Base-by-base conservation (phyloP, 192 early-diverging fungal species). In the Diversispora eburnea region DNA sequence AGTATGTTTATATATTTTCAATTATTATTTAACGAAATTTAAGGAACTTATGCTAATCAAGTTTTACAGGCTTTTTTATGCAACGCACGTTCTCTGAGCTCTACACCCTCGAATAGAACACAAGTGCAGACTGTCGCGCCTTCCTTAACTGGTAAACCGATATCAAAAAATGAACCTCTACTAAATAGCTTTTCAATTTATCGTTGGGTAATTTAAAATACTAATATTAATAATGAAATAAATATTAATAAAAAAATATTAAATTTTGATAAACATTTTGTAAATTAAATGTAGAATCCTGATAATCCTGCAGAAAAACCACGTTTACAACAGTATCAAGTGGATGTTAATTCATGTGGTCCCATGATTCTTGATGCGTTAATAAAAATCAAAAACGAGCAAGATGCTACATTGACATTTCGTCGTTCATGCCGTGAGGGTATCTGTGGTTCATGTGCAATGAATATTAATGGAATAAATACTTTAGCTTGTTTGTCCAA, bases 391-490 rank as follows among this genome's bases (percentile, higher is more conserved):
- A 98, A 98, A 84, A 98, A 96, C 85, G 95, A 96, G 78, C 85
- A 91, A 4, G 96, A 96, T 78, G 86, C 93, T 57, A 96, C 96
- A 17, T 85, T 96, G 33, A 95, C 96, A 43, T 95, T 98, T 89
- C 91, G 96, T 79, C 88, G 94, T 70, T 95, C 94, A 20, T 96
- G 96, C 84, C 93, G 94, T 82, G 96, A 98, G 84, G 94, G 94
- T 64, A 98, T 98, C 76, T 98, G 96, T 78, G 96, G 96, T 68
- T 95, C 93, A 58, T 98, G 96, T 77, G 91, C 96, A 64, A 98
- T 98, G 96, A 98, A 98, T 88, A 98, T 98, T 80, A 90, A 92
- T 79, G 96, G 96, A 70, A 84, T 80, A 19, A 98, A 98, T 86
- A 98, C 95, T 20, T 85, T 98, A 55, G 96, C 96, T 17, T 98